Percentiles rank a stretch among this genome's conserved stretches.
phyloP scores from a whole-genome alignment of 441 rosid genomes.

The Kokia cookei region DNA sequence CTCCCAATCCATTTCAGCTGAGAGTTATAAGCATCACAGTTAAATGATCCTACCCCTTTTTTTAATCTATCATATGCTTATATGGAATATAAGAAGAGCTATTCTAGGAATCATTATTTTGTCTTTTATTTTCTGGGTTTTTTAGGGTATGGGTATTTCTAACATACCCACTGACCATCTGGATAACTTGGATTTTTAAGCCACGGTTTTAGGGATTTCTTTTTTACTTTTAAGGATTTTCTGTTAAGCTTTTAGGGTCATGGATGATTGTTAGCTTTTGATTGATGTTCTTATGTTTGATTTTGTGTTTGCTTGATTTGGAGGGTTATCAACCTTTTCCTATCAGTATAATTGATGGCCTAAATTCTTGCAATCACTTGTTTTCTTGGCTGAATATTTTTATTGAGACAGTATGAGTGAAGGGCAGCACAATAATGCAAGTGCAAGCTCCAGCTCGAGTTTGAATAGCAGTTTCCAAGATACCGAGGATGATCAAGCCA shows the following conservation, averaged over 20 bases:
- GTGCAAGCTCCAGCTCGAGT: conserved; percentile 80
- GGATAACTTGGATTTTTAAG: background rate
- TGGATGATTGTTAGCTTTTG: background rate
- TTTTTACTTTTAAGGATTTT: background rate
- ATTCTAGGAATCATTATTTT: background rate
- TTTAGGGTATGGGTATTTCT: background rate
- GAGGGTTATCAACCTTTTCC: background rate
- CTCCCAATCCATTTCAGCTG: background rate
- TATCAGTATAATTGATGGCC: background rate
- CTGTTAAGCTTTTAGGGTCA: background rate
- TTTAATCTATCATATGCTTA: background rate
- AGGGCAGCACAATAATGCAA: conserved; percentile 43
- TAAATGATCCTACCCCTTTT: background rate
- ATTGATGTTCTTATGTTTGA: background rate
- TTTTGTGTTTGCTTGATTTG: background rate
- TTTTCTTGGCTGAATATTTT: conserved; percentile 12
- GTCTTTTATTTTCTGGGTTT: background rate
- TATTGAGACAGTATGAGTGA: conserved; percentile 48
- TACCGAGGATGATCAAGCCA: conserved; percentile 78
- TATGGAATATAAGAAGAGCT: background rate
- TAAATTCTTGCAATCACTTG: background rate
- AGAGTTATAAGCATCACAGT: background rate
- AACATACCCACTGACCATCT: background rate
- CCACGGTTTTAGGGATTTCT: background rate
- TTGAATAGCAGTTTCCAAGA: conserved; percentile 67